Percentiles rank a stretch among this genome's conserved stretches.
Evolutionary conservation across 73 alveolate species (phyloP).

Genomic region (Paramecium biaurelia): DNA sequence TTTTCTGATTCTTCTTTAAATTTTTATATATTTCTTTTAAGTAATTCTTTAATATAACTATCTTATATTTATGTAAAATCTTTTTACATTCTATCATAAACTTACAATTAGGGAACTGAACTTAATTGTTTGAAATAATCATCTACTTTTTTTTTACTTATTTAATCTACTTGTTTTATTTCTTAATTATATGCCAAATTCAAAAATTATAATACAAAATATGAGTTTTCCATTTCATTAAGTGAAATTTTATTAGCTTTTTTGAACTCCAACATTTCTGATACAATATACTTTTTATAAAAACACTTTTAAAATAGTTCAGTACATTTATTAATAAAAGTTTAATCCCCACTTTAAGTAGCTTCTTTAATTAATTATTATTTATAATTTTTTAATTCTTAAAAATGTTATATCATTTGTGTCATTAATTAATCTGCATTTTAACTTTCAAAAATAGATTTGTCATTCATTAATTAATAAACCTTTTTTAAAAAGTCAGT

Average conservation of each 20-base stretch:
- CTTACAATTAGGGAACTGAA: neutral
- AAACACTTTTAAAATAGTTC: neutral
- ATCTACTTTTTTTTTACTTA: neutral
- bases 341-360: neutral
- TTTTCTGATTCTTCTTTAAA: neutral
- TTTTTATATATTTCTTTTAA: neutral
- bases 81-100: neutral
- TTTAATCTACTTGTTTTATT: neutral
- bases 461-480: neutral
- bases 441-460: neutral
- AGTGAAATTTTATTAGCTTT: neutral
- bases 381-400: neutral
- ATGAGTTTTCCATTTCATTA: neutral
- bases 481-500: neutral
- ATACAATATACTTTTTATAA: neutral
- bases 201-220: neutral
- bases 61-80: neutral
- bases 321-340: neutral
- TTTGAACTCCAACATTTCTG: neutral
- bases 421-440: neutral
- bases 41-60: neutral
- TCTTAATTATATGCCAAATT: neutral
- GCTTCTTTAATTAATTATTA: neutral
- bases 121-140: neutral
- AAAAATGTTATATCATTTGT: neutral